Conservation (phyloP, 2,329 filamentous ascomycete species). For the Lojkania enalia region DNA sequence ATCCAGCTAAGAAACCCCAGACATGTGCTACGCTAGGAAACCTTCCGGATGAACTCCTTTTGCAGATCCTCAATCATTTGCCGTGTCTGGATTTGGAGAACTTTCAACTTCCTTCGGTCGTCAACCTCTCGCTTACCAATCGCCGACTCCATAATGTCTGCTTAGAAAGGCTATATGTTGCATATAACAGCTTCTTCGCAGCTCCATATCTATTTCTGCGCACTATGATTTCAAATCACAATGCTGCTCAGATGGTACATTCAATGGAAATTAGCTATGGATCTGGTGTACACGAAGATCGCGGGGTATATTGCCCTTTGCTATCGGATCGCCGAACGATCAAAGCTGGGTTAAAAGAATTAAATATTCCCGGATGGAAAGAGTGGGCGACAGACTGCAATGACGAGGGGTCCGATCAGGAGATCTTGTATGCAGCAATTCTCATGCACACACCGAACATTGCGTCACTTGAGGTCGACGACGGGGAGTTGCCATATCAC, state of each 20-base stretch:
- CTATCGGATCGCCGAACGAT: slow-evolving; percentile 30
- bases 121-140: slow-evolving; percentile 27
- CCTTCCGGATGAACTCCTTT: slow-evolving; percentile 34
- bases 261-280: slow-evolving; percentile 21
- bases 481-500: slow-evolving; percentile 11
- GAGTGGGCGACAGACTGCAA: slow-evolving; percentile 28
- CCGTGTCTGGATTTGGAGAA: slow-evolving; percentile 19
- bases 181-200: slow-evolving; percentile 26
- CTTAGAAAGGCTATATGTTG: slow-evolving; percentile 21
- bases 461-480: slow-evolving; percentile 16
- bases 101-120: slow-evolving; percentile 22
- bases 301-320: slow-evolving; percentile 17
- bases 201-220: slow-evolving; percentile 35
- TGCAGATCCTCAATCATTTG: slow-evolving; percentile 29
- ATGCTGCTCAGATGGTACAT: slow-evolving; percentile 21
- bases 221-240: slow-evolving; percentile 23
- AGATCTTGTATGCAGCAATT: slow-evolving; percentile 26
- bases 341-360: slow-evolving; percentile 27
- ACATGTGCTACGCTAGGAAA: slow-evolving; percentile 12
- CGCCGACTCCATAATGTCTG: slow-evolving; percentile 27
- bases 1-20: neutral
- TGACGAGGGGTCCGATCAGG: slow-evolving; percentile 11
- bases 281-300: slow-evolving; percentile 8
- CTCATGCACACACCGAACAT: slow-evolving; percentile 32
- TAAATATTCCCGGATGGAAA: slow-evolving; percentile 31